Base-by-base conservation (phyloP, 495 filamentous ascomycete genomes). In the Trichoderma gamsii region DNA sequence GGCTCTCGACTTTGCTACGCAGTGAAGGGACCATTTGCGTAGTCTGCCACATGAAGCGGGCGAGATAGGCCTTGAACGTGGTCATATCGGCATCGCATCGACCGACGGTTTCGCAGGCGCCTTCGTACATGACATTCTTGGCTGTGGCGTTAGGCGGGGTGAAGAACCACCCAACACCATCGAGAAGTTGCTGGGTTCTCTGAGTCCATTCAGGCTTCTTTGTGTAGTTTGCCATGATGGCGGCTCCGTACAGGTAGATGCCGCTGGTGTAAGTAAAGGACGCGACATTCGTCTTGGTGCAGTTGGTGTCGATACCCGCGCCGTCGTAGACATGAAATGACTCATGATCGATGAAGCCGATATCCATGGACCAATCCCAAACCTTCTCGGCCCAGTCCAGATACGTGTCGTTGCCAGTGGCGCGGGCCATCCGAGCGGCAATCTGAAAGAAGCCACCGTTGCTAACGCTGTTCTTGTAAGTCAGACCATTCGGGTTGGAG, bases 61-160 rank as follows among this genome's bases (percentile, higher is more conserved):
- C 79, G 25, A 93, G 82, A 71, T 91, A 91, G 41, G 86, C 89
- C 77, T 95, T 95, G 84, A 93, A 95, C 41, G 87, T 86, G 65
- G 86, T 85, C 80, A 90, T 88, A 73, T 95, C 91, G 68, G 80
- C 76, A 73, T 91, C 87, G 79, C 92, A 93, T 0, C 72, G 79
- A 63, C 79, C 74, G 41, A 76, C 76, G 2, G 84, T 76, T 74
- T 94, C 91, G 80, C 92, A 95, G n/a, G 87, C 85, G 68, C 84
- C 78, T 76, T 95, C 92, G 70, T 83, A 86, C 81, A 90, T 86
- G 71, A 88, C 79, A 71, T 85, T 78, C 56, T 79, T 82, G 23
- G 82, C 74, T 69, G 83, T 83, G 21, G 67, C 61, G 64, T 79
- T 80, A 32, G 78, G 73, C 23, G 67, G 65, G 71, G 84, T 86